A percentile compares a stretch with the other conserved stretches of the same genome.
phyloP scores from a whole-genome alignment of 176 grass and related monocot species.

The Aegilops longissima region DNA sequence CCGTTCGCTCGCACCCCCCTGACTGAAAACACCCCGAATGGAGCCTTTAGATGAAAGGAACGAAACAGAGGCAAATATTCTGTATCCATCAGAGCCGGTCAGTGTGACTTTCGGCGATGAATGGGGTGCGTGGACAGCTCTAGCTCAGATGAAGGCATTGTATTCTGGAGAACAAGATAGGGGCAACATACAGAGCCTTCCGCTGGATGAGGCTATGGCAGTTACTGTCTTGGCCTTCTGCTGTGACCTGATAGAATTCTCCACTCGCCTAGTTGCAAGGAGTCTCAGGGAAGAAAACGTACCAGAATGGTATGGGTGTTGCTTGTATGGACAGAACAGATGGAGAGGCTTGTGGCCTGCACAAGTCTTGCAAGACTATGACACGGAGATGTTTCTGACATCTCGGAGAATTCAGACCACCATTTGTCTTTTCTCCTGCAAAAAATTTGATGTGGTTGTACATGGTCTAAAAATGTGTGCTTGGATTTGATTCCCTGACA shows the following conservation, averaged over 20 bases:
- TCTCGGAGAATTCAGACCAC: neutral
- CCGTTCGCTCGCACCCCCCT: conserved; percentile 3
- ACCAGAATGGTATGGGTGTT: conserved; percentile 4
- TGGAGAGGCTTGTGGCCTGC: conserved; percentile 41
- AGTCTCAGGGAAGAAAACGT: neutral
- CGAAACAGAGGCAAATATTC: conserved; percentile 25
- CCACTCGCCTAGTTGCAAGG: conserved; percentile 32
- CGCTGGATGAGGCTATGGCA: neutral
- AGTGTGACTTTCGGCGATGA: conserved; percentile 32
- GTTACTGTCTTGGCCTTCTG: neutral
- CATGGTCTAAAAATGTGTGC: conserved; percentile 32
- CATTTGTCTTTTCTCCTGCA: conserved; percentile 26
- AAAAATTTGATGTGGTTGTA: neutral
- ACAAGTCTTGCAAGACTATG: conserved; percentile 36
- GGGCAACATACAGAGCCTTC: neutral
- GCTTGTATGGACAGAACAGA: conserved; percentile 24
- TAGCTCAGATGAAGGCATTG: neutral
- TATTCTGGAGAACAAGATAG: conserved; percentile 12
- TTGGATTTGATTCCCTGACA: conserved; percentile 42
- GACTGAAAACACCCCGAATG: conserved; percentile 6
- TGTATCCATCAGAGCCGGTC: neutral
- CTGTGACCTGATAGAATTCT: conserved; percentile 30
- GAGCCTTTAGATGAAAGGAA: conserved; percentile 30
- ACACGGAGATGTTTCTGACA: conserved; percentile 21
- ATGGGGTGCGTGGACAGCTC: conserved; percentile 17